These are phyloP conservation scores for Botrytis porri DNA, from an alignment of 2,329 filamentous ascomycete species.

Conservation along the genomic window DNA sequence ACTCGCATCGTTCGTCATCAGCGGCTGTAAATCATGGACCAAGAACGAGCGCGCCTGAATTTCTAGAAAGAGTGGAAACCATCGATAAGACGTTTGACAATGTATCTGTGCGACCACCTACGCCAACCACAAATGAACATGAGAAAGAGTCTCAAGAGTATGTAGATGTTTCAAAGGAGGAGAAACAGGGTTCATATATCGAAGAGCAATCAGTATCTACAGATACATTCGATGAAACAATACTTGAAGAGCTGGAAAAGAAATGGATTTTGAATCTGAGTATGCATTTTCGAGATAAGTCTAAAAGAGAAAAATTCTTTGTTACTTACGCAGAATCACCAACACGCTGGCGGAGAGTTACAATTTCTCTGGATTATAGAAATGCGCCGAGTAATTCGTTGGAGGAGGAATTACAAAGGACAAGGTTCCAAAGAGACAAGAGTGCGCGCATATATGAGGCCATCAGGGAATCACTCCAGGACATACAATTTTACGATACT, in stretches of 20 bases:
- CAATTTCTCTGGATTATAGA: constrained; percentile 90
- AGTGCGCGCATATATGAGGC: constrained; percentile 90
- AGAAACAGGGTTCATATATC: constrained; percentile 29
- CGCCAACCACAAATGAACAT: constrained; percentile 24
- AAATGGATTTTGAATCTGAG: constrained; percentile 96
- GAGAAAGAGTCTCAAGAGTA: constrained; percentile 30
- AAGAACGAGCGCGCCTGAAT: constrained; percentile 36
- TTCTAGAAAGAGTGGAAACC: constrained; percentile 29
- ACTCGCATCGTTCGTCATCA: constrained; percentile 29
- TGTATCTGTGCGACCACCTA: constrained; percentile 21
- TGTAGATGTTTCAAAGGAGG: constrained; percentile 33
- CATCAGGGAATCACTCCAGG: constrained; percentile 84
- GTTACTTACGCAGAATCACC: constrained; percentile 85
- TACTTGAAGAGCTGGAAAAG: constrained; percentile 79
- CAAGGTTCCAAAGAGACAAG: constrained; percentile 87
- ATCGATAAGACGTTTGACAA: constrained; percentile 27
- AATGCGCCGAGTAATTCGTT: constrained; percentile 75
- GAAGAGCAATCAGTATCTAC: constrained; percentile 36
- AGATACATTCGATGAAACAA: constrained; percentile 54
- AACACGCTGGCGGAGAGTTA: constrained; percentile 80
- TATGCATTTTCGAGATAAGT: constrained; percentile 96
- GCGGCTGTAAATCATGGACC: constrained; percentile 25
- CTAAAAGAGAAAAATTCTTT: constrained; percentile 95
- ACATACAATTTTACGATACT: constrained; percentile 94
- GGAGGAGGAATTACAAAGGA: constrained; percentile 74